phyloP scores from a whole-genome alignment of 139 green algal genomes.

The Tetradesmus obliquus region DNA sequence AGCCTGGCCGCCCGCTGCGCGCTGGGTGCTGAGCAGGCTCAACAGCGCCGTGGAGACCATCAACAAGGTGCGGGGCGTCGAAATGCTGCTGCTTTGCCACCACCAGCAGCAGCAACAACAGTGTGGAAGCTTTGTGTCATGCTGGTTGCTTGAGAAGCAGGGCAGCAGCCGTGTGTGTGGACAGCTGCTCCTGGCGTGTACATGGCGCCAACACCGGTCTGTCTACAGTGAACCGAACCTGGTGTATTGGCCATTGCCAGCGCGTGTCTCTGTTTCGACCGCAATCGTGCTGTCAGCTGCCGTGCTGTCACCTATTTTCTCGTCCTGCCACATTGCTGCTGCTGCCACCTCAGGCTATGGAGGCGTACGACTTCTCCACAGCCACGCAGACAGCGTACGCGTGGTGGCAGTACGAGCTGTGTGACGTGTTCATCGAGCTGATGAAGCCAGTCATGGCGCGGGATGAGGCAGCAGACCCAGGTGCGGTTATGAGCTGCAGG shows the following conservation, averaged over 20 bases:
- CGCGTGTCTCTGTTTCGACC: no score
- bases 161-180: no score
- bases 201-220: no score
- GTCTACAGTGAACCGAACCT: no score
- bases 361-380: constrained; percentile 87
- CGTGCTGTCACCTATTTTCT: no score
- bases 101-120: no score
- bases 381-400: constrained; percentile 86
- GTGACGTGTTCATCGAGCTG: constrained; percentile 99
- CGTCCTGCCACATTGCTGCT: neutral
- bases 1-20: constrained; percentile 66
- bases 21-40: constrained; percentile 61
- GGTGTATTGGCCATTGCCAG: no score
- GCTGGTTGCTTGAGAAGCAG: no score
- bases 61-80: constrained; percentile 40
- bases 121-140: no score
- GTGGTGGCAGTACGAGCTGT: constrained; percentile 97
- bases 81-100: neutral
- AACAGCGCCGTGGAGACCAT: constrained; percentile 46
- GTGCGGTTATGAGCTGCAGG: constrained; percentile 18
- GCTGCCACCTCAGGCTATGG: constrained; percentile 61
- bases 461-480: constrained; percentile 44
- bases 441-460: constrained; percentile 88
- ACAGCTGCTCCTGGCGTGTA: no score
- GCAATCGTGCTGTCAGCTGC: no score